Percentiles rank a stretch among this genome's conserved stretches.
Conservation (phyloP, 2,329 filamentous ascomycete genomes). For the Fusarium fujikuroi region DNA sequence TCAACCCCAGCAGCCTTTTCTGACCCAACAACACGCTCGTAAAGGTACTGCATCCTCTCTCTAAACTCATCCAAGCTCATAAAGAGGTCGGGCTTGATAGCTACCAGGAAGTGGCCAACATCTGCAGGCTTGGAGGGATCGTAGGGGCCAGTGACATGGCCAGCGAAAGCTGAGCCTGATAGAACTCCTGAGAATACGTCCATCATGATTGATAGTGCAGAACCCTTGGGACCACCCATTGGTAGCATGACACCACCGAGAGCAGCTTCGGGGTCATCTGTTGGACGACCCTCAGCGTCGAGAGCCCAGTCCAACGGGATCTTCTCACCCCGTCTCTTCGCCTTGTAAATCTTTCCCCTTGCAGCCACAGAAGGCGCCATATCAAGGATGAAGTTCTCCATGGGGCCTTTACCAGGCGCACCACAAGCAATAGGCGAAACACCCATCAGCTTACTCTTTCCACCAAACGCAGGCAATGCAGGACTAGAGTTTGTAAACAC, state of each 20-base stretch:
- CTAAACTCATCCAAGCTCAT: constrained; percentile 77
- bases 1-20: constrained; percentile 67
- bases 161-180: constrained; percentile 81
- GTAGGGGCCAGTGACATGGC: constrained; percentile 80
- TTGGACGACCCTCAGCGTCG: constrained; percentile 74
- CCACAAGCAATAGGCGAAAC: constrained; percentile 81
- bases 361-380: constrained; percentile 78
- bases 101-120: constrained; percentile 79
- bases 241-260: constrained; percentile 84
- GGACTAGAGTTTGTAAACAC: constrained; percentile 80
- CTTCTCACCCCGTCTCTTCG: constrained; percentile 71
- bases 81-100: constrained; percentile 79
- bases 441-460: constrained; percentile 74
- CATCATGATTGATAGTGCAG: constrained; percentile 84
- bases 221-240: constrained; percentile 87
- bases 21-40: constrained; percentile 62
- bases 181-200: constrained; percentile 86
- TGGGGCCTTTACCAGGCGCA: constrained; percentile 69
- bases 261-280: constrained; percentile 76
- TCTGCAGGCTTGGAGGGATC: constrained; percentile 74
- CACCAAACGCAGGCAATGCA: constrained; percentile 77
- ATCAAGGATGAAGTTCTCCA: constrained; percentile 73
- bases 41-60: constrained; percentile 66
- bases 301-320: constrained; percentile 81
- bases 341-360: constrained; percentile 79